Percentiles rank a stretch among this genome's conserved stretches.
Conservation (phyloP, 352 stramenopile species). For the Poterioochromonas sp. region DNA sequence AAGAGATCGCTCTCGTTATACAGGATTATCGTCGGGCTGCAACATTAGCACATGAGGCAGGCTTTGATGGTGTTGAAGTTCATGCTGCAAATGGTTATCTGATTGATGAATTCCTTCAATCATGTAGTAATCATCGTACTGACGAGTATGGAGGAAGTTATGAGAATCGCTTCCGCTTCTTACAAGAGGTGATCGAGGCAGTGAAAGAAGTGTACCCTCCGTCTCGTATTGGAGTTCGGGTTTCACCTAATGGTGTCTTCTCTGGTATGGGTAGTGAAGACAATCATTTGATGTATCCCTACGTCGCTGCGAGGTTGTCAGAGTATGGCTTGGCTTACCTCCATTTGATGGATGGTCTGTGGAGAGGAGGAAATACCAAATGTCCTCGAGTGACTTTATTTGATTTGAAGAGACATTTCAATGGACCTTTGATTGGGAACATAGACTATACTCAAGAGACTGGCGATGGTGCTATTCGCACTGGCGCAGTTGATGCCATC, state of each 20-base stretch:
- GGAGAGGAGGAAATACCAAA: too few relatives aligned
- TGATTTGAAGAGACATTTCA: neutral
- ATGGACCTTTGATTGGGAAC: neutral
- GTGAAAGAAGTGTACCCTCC: conserved; percentile 36
- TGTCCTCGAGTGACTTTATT: conserved; percentile 41
- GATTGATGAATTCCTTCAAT: conserved; percentile 64
- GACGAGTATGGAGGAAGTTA: conserved; percentile 68
- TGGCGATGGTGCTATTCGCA: neutral
- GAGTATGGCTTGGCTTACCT: neutral
- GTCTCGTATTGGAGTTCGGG: neutral
- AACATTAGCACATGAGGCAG: conserved; percentile 54
- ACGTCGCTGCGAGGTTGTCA: neutral
- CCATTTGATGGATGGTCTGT: neutral
- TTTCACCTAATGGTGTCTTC: neutral
- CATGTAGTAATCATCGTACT: conserved; percentile 41
- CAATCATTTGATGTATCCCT: neutral
- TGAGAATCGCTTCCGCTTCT: conserved; percentile 67
- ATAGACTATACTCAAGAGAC: neutral
- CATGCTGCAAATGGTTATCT: conserved; percentile 78
- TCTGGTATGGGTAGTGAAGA: neutral
- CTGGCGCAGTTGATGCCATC: neutral
- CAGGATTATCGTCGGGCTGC: conserved; percentile 57
- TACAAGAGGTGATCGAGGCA: conserved; percentile 60
- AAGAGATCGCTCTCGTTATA: conserved; percentile 62
- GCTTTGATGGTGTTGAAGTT: conserved; percentile 75